Percentiles rank a stretch among this genome's conserved stretches.
Evolutionary conservation across 1,284 basidiomycete genomes (phyloP).

Genomic region (Nidula niveotomentosa): DNA sequence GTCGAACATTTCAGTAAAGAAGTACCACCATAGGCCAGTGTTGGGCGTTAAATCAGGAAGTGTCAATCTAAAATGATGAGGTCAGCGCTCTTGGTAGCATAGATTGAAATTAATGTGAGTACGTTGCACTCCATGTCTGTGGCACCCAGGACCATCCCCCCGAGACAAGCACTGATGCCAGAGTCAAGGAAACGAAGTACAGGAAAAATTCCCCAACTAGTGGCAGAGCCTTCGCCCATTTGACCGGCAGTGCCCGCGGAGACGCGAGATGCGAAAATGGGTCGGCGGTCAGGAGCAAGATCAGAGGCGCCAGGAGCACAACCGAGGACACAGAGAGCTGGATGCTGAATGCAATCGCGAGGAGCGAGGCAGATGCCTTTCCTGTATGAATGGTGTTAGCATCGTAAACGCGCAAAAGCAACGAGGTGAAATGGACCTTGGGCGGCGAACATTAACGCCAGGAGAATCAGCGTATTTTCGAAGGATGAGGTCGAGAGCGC

Average conservation of each 20-base stretch:
- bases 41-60: conserved; percentile 92
- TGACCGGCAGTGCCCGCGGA: conserved; percentile 43
- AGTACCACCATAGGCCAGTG: conserved; percentile 98
- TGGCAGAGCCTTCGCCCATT: conserved; percentile 33
- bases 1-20: conserved; percentile 99
- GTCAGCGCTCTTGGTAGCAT: neutral
- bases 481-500: conserved; percentile 81
- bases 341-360: conserved; percentile 66
- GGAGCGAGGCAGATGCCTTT: conserved; percentile 50
- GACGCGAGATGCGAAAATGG: conserved; percentile 66
- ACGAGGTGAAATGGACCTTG: conserved; percentile 43
- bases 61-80: conserved; percentile 44
- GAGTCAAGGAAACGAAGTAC: conserved; percentile 49
- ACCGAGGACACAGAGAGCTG: conserved; percentile 75
- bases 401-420: neutral
- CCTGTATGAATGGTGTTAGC: conserved; percentile 34
- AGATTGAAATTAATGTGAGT: conserved; percentile 21
- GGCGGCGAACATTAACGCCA: conserved; percentile 73
- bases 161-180: conserved; percentile 51
- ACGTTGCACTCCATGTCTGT: conserved; percentile 87
- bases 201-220: conserved; percentile 46
- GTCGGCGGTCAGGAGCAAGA: conserved; percentile 62
- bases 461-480: conserved; percentile 71
- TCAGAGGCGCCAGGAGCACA: conserved; percentile 66
- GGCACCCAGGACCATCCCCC: conserved; percentile 67